Evolutionary conservation across 192 early-diverging fungal species (phyloP).

Genomic region (Dispira simplex): DNA sequence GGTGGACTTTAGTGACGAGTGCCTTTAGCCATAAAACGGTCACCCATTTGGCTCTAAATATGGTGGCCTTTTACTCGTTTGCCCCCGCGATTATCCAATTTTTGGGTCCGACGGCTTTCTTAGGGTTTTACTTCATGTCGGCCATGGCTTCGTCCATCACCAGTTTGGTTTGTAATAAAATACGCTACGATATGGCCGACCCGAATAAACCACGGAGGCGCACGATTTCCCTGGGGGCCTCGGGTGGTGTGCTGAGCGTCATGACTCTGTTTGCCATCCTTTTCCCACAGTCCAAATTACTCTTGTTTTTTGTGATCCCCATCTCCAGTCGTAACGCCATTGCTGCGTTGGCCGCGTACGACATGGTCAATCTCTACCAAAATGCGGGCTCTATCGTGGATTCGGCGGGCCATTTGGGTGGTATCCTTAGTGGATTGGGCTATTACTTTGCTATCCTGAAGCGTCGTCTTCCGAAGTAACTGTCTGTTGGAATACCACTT

Average conservation of each 20-base stretch:
- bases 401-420: conserved; percentile 33
- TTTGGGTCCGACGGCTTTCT: conserved; percentile 17
- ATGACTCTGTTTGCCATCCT: conserved; percentile 27
- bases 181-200: conserved; percentile 15
- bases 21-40: conserved; percentile 28
- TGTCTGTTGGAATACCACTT: no score
- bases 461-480: neutral
- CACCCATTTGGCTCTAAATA: conserved; percentile 25
- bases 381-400: conserved; percentile 15
- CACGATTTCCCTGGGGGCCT: conserved; percentile 22
- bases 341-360: conserved; percentile 23
- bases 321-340: conserved; percentile 23
- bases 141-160: conserved; percentile 17
- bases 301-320: conserved; percentile 24
- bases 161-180: conserved; percentile 15
- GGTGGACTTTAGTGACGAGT: conserved; percentile 29
- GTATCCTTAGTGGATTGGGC: conserved; percentile 21
- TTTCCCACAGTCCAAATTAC: conserved; percentile 19
- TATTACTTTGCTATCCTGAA: conserved; percentile 21
- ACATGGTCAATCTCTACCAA: conserved; percentile 17
- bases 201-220: conserved; percentile 7
- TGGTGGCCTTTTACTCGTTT: conserved; percentile 29
- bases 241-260: conserved; percentile 22
- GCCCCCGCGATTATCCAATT: conserved; percentile 18
- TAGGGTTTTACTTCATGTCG: conserved; percentile 22